Evolutionary conservation across 2,329 filamentous ascomycete genomes (phyloP).

Genomic region (Neodidymelliopsis sp.): DNA sequence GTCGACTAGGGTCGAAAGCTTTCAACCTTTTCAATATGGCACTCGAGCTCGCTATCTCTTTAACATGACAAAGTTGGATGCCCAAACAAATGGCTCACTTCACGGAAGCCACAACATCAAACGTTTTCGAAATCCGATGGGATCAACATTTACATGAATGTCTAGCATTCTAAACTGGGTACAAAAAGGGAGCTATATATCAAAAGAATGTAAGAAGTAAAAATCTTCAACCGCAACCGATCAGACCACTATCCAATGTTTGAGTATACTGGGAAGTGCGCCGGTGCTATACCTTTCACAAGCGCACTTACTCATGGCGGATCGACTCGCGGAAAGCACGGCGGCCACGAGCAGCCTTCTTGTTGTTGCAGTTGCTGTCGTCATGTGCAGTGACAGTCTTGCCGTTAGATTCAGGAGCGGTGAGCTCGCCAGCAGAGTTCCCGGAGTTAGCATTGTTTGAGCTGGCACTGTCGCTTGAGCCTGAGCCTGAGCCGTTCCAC

Average conservation of each 20-base stretch:
- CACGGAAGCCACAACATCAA: too few species aligned
- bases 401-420: neutral
- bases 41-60: too few species aligned
- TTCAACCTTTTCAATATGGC: too few species aligned
- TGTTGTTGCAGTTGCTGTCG: neutral
- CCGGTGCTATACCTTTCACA: too few species aligned
- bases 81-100: too few species aligned
- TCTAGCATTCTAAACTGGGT: neutral
- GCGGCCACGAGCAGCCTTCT: neutral
- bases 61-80: too few species aligned
- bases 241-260: too few species aligned
- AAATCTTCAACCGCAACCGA: neutral
- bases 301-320: neutral
- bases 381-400: neutral
- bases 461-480: neutral
- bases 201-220: constrained; percentile 5
- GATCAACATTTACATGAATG: neutral
- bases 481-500: constrained; percentile 17
- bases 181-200: neutral
- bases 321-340: constrained; percentile 2
- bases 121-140: neutral
- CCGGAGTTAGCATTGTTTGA: neutral
- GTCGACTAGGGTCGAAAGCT: too few species aligned
- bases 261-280: too few species aligned
- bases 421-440: neutral